A percentile compares a stretch with the other conserved stretches of the same genome.
These are phyloP conservation scores for Oidium heveae DNA, from an alignment of 2,329 filamentous ascomycete species.

Conservation along the genomic window DNA sequence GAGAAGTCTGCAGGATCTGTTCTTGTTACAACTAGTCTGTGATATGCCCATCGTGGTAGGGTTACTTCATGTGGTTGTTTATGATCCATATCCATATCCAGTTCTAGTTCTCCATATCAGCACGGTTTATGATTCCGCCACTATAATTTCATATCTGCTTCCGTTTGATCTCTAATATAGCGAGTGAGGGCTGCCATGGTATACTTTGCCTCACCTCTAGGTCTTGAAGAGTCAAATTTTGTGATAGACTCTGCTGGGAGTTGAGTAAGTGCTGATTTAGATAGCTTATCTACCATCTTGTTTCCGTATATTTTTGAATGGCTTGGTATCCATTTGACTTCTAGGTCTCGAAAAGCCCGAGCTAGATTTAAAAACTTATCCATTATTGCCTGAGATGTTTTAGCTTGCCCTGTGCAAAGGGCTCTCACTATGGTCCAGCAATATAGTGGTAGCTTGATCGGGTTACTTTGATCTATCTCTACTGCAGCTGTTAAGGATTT, in stretches of 20 bases:
- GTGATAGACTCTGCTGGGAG: neutral
- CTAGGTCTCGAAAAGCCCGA: neutral
- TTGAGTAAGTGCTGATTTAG: neutral
- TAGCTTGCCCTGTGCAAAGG: neutral
- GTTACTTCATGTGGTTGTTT: neutral
- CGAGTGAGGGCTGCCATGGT: neutral
- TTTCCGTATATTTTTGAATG: neutral
- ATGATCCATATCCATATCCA: neutral
- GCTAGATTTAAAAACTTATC: no score
- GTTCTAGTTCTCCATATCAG: neutral
- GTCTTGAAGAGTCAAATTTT: neutral
- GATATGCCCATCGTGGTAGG: neutral
- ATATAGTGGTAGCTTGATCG: neutral
- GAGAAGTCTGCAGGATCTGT: neutral
- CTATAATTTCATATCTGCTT: no score
- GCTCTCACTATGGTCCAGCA: no score
- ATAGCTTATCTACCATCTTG: neutral
- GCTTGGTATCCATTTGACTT: neutral
- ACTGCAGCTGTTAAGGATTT: neutral
- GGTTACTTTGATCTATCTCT: neutral
- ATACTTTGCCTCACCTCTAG: neutral
- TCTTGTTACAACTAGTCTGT: no score
- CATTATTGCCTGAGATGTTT: neutral
- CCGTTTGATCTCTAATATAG: neutral
- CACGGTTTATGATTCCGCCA: neutral